Evolutionary conservation across 768 basidiomycete genomes (phyloP), one percentile per base, ranked within the genome.

Genomic region (Xanthoconium stramineum): DNA sequence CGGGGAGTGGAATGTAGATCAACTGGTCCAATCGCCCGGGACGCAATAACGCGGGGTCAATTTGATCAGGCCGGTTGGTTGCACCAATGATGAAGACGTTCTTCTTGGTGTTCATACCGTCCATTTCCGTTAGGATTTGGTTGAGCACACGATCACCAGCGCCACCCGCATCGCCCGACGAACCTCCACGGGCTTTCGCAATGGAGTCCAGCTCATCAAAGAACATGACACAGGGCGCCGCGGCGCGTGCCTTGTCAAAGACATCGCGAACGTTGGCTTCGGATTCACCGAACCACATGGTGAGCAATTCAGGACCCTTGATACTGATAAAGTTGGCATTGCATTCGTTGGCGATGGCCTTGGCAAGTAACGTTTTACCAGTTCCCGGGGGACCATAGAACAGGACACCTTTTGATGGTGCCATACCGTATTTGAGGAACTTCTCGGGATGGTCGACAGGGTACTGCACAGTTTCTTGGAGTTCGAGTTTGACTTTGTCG

Each of bases 371-470:
- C 20, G 97, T 99, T 80, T 99, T 99, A 90, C 97, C 97, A 60
- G 97, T 99, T 83, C 97, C 97, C 63, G 97, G 97, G 71, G 97
- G 97, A 44, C 97, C 97, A 73, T 98, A 99, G 84, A 99, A 99
- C 67, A 99, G 76, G 45, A 99, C 97, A 85, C 97, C 97, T 80
- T 98, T 98, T 35, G 94, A 96, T 6, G 97, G 96, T 29, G 93
- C 94, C 97, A 99, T 98, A 64, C 97, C 97, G 68, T 99, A 99
- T 80, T 99, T 99, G 88, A 99, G 81, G 94, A 98, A 99, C 80
- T 99, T 99, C 73, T 99, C 97, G 58, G 97, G 97, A 71, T 98
- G 97, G 75, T 99, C 97, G 74, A 98, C 97, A 50, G 97, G 97
- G 80, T 99, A 99, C 71, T 98, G 96, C 1, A 99, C 96, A 12